Evolutionary conservation across 495 filamentous ascomycete species (phyloP), one percentile per base, ranked within the genome.

Genomic region (Monascus purpureus): DNA sequence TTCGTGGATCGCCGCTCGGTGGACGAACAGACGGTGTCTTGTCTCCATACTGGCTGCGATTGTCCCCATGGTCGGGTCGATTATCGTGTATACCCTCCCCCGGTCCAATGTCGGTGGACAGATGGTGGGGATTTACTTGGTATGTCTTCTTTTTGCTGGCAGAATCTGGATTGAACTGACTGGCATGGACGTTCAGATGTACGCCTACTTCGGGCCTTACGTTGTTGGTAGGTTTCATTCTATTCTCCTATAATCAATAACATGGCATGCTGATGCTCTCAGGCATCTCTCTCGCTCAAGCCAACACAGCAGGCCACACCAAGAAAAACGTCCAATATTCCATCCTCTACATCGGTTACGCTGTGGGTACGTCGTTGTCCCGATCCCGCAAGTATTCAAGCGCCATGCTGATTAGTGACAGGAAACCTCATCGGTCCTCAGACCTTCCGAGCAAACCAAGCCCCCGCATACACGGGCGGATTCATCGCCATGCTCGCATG

Each of bases 371-470:
- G 33, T 23, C 18, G 6, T 11, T 15, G 62, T 51, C 2, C 35
- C 20, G 9, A 22, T 9, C 4, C 20, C 20, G 9, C 20, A 9
- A 22, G 9, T 22, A 9, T 9, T 22, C 4, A 22, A 5, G 5
- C 20, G 9, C 20, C 20, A 22, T 9, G 9, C 4, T 5, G n/a
- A 22, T 5, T 22, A 22, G 5, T 22, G 5, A 22, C 65, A 16
- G 69, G 65, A 15, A 75, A 68, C 44, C 68, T 75, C 28, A 73
- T 76, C 47, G 70, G 72, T 1, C 72, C 72, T 2, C 70, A 73
- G 40, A 61, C 69, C 4, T 78, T 77, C 41, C 62, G 61, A n/a
- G 46, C 55, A 1, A 48, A 53, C 17, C 69, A 76, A 33, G 66
- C 64, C 3, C 75, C 72, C 1, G 56, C 37, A 7, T 63, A 63